Base-by-base conservation (phyloP, 768 basidiomycete species). In the Leccinum subgranulosum region DNA sequence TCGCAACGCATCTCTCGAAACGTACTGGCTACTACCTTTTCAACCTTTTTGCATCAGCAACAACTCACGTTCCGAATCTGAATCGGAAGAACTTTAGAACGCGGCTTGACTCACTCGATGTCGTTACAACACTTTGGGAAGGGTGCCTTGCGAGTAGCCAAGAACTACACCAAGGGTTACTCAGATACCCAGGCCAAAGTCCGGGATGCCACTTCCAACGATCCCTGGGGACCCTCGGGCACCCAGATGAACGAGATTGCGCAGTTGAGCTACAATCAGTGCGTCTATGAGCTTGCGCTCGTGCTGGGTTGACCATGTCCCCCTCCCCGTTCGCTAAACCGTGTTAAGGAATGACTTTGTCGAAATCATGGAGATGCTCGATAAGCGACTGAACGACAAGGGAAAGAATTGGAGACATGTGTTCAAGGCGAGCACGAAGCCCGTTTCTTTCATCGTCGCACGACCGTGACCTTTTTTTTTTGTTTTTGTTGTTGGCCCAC, bases 331-430 rank as follows among this genome's bases (percentile, higher is more conserved):
- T 43, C 41, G 41, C 41, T 43, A 43, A 43, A 43, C 41, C 11
- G 10, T 43, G n/a, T 19, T 23, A 33, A 83, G 94, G 75, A 89
- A 86, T 58, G 95, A 98, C 67, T 99, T 99, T 72, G 94, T 98
- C 12, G 97, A 99, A 76, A 92, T 99, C 68, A 98, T 99, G 94
- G 97, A 99, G 79, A 97, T 98, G 93, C 81, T 99, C 50, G 97
- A 98, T 76, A 98, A 99, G 75, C 86, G 97, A 52, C 77, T 99
- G 60, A 94, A 94, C 65, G 97, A 99, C 78, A 98, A 97, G 80
- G 97, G 97, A 36, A 98, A 98, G 84, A 98, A 98, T 67, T 99
- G 97, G 97, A 84, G 96, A 53, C 97, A 99, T 79, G 96, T 98
- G 57, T 98, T 97, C 84, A 98, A 98, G 82, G 93, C 87, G 56